Percentiles rank a stretch among this genome's conserved stretches.
Conservation (phyloP, 208 protist species). For the Naegleria fowleri region DNA sequence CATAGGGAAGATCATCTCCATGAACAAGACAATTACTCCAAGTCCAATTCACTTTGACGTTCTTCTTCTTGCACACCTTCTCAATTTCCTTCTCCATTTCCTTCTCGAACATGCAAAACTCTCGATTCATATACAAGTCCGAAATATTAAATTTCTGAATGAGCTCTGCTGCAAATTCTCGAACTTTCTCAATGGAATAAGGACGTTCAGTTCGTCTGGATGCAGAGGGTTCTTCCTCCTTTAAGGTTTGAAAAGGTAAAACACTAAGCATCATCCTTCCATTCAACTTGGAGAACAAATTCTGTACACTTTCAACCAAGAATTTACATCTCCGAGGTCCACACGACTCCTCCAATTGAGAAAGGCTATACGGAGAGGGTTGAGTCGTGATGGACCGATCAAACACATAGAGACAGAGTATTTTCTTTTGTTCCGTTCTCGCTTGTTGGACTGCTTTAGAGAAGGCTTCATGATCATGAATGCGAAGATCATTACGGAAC, state of each 20-base stretch:
- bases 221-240: too few relatives aligned
- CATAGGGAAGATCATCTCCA: not conserved
- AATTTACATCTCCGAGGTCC: not conserved
- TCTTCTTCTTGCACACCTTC: not conserved
- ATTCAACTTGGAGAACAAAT: not conserved
- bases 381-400: not conserved
- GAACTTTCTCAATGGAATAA: not conserved
- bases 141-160: not conserved
- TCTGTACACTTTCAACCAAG: not conserved
- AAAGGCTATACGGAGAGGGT: not conserved
- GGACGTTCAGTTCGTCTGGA: too few relatives aligned
- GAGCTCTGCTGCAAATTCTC: not conserved
- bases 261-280: not conserved
- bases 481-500: constrained; percentile 21
- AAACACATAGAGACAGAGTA: not conserved
- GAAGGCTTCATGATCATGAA: constrained; percentile 14
- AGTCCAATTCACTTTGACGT: not conserved
- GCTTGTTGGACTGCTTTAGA: not conserved
- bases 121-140: not conserved
- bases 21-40: not conserved
- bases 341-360: not conserved
- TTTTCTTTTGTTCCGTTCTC: not conserved
- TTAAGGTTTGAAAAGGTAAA: not conserved
- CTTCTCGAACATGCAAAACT: not conserved
- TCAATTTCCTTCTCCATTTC: not conserved